Conservation (phyloP, 2,329 filamentous ascomycete species). For the Ophiocordyceps unilateralis region DNA sequence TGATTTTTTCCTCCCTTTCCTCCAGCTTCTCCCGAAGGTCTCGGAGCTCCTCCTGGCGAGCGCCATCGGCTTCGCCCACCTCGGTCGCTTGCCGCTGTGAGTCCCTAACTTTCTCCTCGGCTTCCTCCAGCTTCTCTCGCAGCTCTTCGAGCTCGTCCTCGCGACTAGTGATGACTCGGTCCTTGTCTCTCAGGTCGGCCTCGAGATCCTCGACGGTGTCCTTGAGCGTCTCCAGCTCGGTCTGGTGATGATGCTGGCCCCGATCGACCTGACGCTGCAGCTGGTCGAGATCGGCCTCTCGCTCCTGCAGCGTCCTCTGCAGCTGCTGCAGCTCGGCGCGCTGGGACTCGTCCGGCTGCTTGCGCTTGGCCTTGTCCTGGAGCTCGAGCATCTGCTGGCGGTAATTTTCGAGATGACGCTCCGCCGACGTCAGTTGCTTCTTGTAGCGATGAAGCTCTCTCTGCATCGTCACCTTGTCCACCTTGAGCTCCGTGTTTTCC, state of each 20-base stretch:
- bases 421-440: slow-evolving; percentile 66
- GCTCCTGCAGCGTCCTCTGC: slow-evolving; percentile 36
- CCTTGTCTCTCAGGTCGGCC: slow-evolving; percentile 57
- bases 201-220: slow-evolving; percentile 64
- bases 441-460: slow-evolving; percentile 73
- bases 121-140: slow-evolving; percentile 34
- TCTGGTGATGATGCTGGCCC: slow-evolving; percentile 35
- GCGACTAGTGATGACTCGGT: slow-evolving; percentile 52
- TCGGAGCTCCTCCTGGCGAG: slow-evolving; percentile 44
- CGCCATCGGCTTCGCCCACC: slow-evolving; percentile 36
- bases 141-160: slow-evolving; percentile 59
- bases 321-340: slow-evolving; percentile 42
- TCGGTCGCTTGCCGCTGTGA: slow-evolving; percentile 30
- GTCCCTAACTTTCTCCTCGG: slow-evolving; percentile 41
- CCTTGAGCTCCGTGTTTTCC: slow-evolving; percentile 93
- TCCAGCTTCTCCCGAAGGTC: slow-evolving; percentile 39
- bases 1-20: slow-evolving; percentile 41
- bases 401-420: slow-evolving; percentile 74
- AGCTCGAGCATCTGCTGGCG: slow-evolving; percentile 67
- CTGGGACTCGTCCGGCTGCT: slow-evolving; percentile 54
- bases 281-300: slow-evolving; percentile 42
- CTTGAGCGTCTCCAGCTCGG: slow-evolving; percentile 47
- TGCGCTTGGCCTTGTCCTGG: slow-evolving; percentile 63
- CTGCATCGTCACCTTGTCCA: slow-evolving; percentile 79
- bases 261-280: slow-evolving; percentile 41